These are phyloP conservation scores for Pseudoneurospora amorphoporcata DNA, from an alignment of 495 filamentous ascomycete genomes.

Conservation along the genomic window DNA sequence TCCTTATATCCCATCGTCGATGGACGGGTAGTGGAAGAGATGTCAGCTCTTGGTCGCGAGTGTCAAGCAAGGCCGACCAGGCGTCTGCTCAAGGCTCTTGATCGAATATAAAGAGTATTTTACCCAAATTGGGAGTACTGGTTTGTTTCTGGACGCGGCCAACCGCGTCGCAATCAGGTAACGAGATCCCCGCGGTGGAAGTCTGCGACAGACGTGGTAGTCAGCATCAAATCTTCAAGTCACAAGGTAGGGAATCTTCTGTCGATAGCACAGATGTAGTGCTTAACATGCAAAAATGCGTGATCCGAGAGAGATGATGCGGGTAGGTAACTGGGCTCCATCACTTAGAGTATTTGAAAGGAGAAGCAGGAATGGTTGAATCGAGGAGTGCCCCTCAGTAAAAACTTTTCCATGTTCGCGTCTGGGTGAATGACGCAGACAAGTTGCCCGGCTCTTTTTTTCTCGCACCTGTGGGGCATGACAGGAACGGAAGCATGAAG, in stretches of 20 bases:
- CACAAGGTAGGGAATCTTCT: not conserved
- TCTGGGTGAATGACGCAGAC: not conserved
- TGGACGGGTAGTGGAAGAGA: not conserved
- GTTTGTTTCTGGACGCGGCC: not conserved
- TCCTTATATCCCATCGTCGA: conserved; percentile 4
- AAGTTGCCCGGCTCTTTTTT: not conserved
- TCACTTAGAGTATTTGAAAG: not conserved
- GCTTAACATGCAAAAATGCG: not conserved
- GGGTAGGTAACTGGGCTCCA: not conserved
- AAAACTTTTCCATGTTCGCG: not conserved
- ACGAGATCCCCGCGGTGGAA: not conserved
- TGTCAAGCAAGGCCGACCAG: not conserved
- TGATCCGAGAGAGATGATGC: not conserved
- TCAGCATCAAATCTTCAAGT: not conserved
- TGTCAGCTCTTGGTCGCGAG: not conserved
- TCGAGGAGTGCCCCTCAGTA: not conserved
- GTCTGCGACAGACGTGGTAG: not conserved
- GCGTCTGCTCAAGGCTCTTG: not conserved
- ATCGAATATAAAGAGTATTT: not conserved
- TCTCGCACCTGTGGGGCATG: not conserved
- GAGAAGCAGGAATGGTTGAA: not conserved
- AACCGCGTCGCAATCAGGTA: not conserved
- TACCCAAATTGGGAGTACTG: not conserved
- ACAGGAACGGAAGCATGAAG: not conserved
- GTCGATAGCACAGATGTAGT: not conserved